Evolutionary conservation across 1,139 yeast genomes (phyloP).

Genomic region (Lizanozyma gosingica): DNA sequence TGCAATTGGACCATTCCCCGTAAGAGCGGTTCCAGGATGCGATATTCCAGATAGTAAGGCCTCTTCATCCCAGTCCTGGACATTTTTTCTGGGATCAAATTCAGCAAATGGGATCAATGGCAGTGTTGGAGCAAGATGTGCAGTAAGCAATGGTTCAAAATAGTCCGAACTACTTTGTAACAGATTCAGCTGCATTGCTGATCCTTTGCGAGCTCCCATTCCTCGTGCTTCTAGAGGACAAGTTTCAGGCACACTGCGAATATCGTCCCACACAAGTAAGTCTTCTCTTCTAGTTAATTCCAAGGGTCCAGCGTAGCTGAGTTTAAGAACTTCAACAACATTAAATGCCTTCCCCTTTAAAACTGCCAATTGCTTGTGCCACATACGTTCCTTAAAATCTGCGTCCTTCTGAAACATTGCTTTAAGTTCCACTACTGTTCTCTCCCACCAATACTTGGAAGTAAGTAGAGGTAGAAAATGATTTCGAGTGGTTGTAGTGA

Average conservation of each 20-base stretch:
- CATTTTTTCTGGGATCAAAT: neutral
- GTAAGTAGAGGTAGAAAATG: constrained; percentile 55
- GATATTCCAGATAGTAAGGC: neutral
- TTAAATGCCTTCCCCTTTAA: constrained; percentile 75
- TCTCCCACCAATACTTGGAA: constrained; percentile 66
- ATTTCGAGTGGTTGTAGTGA: constrained; percentile 44
- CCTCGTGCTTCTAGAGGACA: constrained; percentile 14
- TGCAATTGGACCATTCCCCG: constrained; percentile 2
- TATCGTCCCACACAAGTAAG: constrained; percentile 52
- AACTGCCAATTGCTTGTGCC: constrained; percentile 62
- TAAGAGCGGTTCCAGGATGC: neutral
- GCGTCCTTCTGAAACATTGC: constrained; percentile 45
- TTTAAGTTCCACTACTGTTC: constrained; percentile 38
- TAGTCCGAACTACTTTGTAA: neutral
- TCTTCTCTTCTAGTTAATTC: constrained; percentile 56
- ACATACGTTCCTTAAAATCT: constrained; percentile 59
- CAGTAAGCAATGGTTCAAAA: neutral
- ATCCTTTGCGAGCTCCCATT: neutral
- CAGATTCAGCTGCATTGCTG: too few species aligned
- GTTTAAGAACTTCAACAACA: constrained; percentile 56
- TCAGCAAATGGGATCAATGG: neutral
- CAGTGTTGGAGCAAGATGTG: neutral
- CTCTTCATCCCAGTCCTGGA: neutral
- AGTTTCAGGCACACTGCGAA: constrained; percentile 47
- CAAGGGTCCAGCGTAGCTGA: constrained; percentile 54